These are phyloP conservation scores for Russula olivacea DNA, from an alignment of 768 basidiomycete genomes.

Conservation along the genomic window DNA sequence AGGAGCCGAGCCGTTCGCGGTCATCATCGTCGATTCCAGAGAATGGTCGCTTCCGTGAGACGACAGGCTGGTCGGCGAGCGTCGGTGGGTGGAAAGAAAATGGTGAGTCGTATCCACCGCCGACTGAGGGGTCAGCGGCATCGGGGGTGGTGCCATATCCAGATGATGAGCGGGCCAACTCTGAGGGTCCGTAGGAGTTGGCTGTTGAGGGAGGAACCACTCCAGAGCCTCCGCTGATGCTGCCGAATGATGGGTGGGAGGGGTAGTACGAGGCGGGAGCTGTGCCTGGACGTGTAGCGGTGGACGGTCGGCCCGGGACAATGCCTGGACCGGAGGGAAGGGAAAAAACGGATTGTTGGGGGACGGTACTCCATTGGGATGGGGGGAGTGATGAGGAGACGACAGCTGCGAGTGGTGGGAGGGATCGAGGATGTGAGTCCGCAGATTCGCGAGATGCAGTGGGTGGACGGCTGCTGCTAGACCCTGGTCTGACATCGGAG, in stretches of 20 bases:
- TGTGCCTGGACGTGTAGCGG: conserved; percentile 62
- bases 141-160: conserved; percentile 31
- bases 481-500: conserved; percentile 40
- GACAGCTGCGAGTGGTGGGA: conserved; percentile 72
- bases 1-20: conserved; percentile 36
- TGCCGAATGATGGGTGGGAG: conserved; percentile 39
- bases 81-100: conserved; percentile 75
- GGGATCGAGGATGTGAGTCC: conserved; percentile 40
- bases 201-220: conserved; percentile 32
- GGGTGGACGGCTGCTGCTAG: conserved; percentile 46
- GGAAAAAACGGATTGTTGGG: conserved; percentile 47
- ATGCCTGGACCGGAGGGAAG: conserved; percentile 50
- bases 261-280: conserved; percentile 62
- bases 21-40: conserved; percentile 50
- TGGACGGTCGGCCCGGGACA: conserved; percentile 49
- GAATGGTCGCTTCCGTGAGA: conserved; percentile 60
- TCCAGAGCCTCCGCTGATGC: conserved; percentile 41
- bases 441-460: conserved; percentile 44
- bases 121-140: conserved; percentile 30
- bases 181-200: conserved; percentile 34
- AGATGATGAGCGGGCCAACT: conserved; percentile 32
- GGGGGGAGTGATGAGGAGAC: conserved; percentile 59
- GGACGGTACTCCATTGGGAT: conserved; percentile 24
- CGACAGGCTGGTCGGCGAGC: conserved; percentile 35
- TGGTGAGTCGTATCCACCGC: conserved; percentile 50